phyloP scores from a whole-genome alignment of 495 filamentous ascomycete genomes.

The Tuber magnatum region DNA sequence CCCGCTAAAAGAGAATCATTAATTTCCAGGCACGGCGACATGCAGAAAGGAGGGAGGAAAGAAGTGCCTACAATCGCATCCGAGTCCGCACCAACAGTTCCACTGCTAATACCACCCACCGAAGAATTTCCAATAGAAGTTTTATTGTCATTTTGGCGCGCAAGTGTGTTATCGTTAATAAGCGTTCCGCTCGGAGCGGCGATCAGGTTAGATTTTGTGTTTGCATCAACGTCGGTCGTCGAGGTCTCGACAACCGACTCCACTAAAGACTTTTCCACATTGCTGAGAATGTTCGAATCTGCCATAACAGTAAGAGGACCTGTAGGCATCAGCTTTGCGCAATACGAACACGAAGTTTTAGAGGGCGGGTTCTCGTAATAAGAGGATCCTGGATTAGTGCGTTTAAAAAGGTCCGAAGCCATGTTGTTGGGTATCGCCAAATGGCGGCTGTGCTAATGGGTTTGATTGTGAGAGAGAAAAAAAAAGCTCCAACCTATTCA shows the following conservation, averaged over 20 bases:
- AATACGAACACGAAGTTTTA: constrained; percentile 3
- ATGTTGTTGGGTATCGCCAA: neutral
- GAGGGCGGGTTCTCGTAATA: constrained; percentile 6
- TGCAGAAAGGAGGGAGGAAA: neutral
- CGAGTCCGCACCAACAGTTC: neutral
- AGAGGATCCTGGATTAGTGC: constrained; percentile 9
- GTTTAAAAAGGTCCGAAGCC: constrained; percentile 5
- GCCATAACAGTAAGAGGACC: constrained; percentile 69
- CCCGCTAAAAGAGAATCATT: constrained; percentile 21
- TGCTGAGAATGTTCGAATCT: constrained; percentile 61
- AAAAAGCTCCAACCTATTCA: constrained; percentile 38
- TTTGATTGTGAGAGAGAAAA: neutral
- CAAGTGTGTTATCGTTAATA: constrained; percentile 15
- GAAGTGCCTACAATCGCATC: neutral
- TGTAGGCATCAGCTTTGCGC: constrained; percentile 41
- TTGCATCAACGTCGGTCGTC: constrained; percentile 67
- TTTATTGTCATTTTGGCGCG: constrained; percentile 27
- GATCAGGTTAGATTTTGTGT: constrained; percentile 51
- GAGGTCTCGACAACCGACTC: constrained; percentile 65
- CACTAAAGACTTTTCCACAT: constrained; percentile 69
- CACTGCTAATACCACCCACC: neutral
- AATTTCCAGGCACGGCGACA: constrained; percentile 8
- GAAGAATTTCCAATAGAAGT: neutral
- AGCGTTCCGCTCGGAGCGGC: constrained; percentile 43
- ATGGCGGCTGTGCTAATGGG: constrained; percentile 1